A percentile compares a stretch with the other conserved stretches of the same genome.
phyloP scores from a whole-genome alignment of 805 yeast genomes.

The Candida yuanshanica region DNA sequence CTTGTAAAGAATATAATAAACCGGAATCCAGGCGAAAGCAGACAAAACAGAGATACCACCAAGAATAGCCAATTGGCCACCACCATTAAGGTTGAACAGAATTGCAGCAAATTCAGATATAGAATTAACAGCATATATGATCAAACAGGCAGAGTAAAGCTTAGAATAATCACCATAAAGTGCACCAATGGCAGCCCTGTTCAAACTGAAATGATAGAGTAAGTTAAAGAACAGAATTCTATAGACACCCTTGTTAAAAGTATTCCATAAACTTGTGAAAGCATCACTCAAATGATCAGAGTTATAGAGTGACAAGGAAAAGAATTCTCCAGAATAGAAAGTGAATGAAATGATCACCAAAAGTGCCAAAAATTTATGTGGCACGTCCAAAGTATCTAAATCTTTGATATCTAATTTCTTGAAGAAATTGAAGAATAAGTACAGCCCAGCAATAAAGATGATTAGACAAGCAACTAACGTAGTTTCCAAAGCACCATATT shows the following conservation, averaged over 20 bases:
- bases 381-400: neutral
- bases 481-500: neutral
- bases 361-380: neutral
- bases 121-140: neutral
- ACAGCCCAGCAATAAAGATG: neutral
- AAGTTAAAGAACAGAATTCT: neutral
- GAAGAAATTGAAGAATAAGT: neutral
- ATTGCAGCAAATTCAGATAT: neutral
- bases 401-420: neutral
- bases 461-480: neutral
- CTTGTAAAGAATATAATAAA: neutral
- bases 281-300: neutral
- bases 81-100: no score
- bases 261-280: neutral
- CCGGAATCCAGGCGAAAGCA: constrained; percentile 1
- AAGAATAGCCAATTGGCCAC: neutral
- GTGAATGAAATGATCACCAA: neutral
- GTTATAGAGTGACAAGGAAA: neutral
- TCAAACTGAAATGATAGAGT: neutral
- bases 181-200: neutral
- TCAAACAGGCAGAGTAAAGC: neutral
- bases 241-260: neutral
- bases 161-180: neutral
- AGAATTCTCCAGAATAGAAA: neutral
- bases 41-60: neutral